Conservation (phyloP, 495 filamentous ascomycete species). For the Aspergillus coremiiformis region DNA sequence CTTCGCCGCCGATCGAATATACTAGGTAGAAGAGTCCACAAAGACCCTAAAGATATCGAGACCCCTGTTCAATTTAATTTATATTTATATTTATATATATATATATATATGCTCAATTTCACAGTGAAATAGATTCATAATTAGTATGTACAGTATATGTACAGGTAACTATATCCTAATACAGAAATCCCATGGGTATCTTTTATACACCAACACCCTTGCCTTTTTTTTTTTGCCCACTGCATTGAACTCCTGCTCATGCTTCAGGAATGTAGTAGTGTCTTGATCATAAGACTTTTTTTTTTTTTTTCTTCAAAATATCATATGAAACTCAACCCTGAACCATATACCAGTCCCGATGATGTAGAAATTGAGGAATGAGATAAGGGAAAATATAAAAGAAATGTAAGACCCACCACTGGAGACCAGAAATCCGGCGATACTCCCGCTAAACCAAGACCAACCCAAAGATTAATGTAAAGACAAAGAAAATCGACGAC, state of each 20-base stretch:
- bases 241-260: neutral
- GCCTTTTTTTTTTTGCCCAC: neutral
- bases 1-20: too few species aligned
- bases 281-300: neutral
- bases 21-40: too few species aligned
- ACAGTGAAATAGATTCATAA: neutral
- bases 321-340: neutral
- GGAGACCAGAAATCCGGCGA: neutral
- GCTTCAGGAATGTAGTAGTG: neutral
- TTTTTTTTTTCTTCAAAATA: neutral
- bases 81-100: too few species aligned
- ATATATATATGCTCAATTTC: too few species aligned
- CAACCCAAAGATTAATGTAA: neutral
- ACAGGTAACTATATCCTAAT: neutral
- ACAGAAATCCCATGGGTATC: slow-evolving; percentile 14
- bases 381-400: neutral
- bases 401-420: neutral
- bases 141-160: neutral
- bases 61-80: too few species aligned
- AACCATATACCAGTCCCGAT: neutral
- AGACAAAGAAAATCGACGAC: slow-evolving; percentile 5
- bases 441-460: slow-evolving; percentile 1
- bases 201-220: slow-evolving; percentile 5
- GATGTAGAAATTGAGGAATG: neutral
- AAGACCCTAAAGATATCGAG: too few species aligned